These are phyloP conservation scores for Picochlorum sp. DNA, from an alignment of 139 green algal genomes.

Conservation along the genomic window DNA sequence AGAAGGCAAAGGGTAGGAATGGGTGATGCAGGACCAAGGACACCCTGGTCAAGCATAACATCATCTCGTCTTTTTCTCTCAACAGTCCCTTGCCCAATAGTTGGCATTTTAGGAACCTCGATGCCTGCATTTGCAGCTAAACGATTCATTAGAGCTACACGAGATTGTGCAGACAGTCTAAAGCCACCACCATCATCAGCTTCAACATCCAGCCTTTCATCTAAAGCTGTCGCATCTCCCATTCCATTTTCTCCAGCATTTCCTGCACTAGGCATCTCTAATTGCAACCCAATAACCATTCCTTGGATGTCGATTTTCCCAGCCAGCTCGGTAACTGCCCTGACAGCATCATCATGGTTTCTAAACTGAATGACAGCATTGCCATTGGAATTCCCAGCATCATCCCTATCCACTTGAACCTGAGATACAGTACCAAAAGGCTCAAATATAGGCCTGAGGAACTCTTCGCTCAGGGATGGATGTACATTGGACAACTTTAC, in stretches of 20 bases:
- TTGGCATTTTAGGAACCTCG: slow-evolving; percentile 4
- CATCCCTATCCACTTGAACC: slow-evolving; percentile 51
- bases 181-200: slow-evolving; percentile 46
- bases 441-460: slow-evolving; percentile 70
- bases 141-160: slow-evolving; percentile 72
- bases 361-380: slow-evolving; percentile 20
- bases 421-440: slow-evolving; percentile 73
- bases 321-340: not conserved
- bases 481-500: slow-evolving; percentile 36
- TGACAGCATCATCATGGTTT: not conserved
- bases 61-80: not conserved
- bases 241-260: slow-evolving; percentile 5
- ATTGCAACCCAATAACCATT: not conserved
- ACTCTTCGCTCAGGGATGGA: slow-evolving; percentile 38
- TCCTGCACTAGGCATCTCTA: not conserved
- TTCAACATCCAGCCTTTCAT: slow-evolving; percentile 6
- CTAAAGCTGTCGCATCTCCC: slow-evolving; percentile 7
- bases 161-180: slow-evolving; percentile 47
- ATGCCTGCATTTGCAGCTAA: slow-evolving; percentile 56
- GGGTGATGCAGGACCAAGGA: slow-evolving; percentile 78
- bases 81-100: slow-evolving; percentile 4
- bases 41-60: slow-evolving; percentile 46
- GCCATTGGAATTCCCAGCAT: slow-evolving; percentile 33
- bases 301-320: slow-evolving; percentile 1
- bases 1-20: slow-evolving; percentile 85